Conservation (phyloP, 2,329 filamentous ascomycete genomes). For the Pyricularia grisea region DNA sequence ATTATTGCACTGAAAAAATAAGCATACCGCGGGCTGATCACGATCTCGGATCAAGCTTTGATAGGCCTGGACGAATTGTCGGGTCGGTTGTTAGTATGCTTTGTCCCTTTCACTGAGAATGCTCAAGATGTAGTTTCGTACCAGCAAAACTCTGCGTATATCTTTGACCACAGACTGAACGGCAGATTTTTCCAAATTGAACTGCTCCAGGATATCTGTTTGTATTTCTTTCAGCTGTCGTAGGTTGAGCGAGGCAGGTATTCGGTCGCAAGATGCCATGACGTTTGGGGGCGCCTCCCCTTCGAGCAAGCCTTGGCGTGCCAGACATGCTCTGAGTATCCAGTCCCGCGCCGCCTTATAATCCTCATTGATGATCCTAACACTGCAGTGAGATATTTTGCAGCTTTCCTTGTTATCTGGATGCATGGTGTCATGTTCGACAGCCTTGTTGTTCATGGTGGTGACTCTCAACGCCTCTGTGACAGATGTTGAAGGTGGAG, state of each 20-base stretch:
- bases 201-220: not conserved
- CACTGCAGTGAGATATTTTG: not conserved
- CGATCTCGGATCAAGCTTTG: not conserved
- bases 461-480: not conserved
- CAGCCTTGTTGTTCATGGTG: not conserved
- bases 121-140: not conserved
- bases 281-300: not conserved
- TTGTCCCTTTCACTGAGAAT: not conserved
- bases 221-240: not conserved
- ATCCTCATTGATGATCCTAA: not conserved
- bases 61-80: not conserved
- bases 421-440: not conserved
- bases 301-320: not conserved
- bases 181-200: not conserved
- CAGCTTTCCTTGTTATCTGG: not conserved
- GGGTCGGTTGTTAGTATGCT: not conserved
- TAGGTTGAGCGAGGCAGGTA: not conserved
- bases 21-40: not conserved
- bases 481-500: not conserved
- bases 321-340: not conserved
- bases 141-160: not conserved
- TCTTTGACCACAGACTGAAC: not conserved
- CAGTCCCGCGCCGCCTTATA: not conserved
- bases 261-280: not conserved
- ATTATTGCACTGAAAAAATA: not conserved